Evolutionary conservation across 2,329 filamentous ascomycete species (phyloP).

Genomic region (Beauveria sp.): DNA sequence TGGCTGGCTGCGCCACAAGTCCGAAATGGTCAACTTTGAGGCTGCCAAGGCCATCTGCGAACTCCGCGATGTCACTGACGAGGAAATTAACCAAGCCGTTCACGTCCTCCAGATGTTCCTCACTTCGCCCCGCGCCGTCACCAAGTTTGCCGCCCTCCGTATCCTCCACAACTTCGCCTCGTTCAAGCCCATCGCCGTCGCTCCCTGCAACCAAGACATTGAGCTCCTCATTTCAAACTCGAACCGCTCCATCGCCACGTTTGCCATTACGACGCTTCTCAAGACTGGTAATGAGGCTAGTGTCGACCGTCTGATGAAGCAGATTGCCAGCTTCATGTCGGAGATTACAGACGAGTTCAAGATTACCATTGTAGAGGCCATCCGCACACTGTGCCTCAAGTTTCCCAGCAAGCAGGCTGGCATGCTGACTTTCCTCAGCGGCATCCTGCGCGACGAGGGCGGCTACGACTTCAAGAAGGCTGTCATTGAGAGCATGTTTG

Average conservation of each 20-base stretch:
- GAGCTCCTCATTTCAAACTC: slow-evolving; percentile 93
- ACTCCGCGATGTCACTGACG: slow-evolving; percentile 85
- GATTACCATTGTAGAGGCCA: slow-evolving; percentile 98
- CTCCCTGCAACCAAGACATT: slow-evolving; percentile 93
- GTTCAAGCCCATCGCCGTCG: slow-evolving; percentile 89
- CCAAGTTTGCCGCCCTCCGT: slow-evolving; percentile 93
- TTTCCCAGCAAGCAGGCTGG: slow-evolving; percentile 97
- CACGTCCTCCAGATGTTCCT: slow-evolving; percentile 95
- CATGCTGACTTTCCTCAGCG: slow-evolving; percentile 94
- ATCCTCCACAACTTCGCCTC: slow-evolving; percentile 95
- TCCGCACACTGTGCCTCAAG: slow-evolving; percentile 91
- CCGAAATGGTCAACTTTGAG: slow-evolving; percentile 99
- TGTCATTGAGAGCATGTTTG: slow-evolving; percentile 98
- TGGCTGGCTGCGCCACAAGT: slow-evolving; percentile 96
- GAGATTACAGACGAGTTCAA: slow-evolving; percentile 99
- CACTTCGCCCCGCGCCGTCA: slow-evolving; percentile 88
- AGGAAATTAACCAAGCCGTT: slow-evolving; percentile 84
- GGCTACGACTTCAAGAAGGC: slow-evolving; percentile 97
- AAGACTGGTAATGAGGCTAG: slow-evolving; percentile 98
- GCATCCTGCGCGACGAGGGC: slow-evolving; percentile 93
- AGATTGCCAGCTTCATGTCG: slow-evolving; percentile 96
- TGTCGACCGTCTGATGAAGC: slow-evolving; percentile 96
- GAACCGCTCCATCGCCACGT: slow-evolving; percentile 95
- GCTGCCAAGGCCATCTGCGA: slow-evolving; percentile 97
- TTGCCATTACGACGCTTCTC: slow-evolving; percentile 93